phyloP scores from a whole-genome alignment of 2,329 filamentous ascomycete genomes.

The Rhynchosporium agropyri region DNA sequence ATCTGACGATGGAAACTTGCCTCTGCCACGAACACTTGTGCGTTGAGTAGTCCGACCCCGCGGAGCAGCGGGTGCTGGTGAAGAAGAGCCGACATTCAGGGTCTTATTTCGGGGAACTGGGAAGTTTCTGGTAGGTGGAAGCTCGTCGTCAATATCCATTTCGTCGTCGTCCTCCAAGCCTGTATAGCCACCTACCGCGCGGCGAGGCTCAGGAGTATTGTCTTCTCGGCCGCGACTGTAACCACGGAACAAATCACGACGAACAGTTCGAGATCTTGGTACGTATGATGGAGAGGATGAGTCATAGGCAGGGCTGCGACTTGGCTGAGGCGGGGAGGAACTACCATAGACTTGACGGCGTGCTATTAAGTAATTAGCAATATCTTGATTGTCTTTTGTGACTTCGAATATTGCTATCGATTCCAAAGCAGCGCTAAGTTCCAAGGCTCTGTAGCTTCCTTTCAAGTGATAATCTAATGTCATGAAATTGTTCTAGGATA shows the following conservation, averaged over 20 bases:
- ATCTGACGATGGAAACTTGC: not conserved
- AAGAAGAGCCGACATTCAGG: too few relatives aligned
- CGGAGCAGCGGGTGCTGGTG: not conserved
- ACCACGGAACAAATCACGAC: too few relatives aligned
- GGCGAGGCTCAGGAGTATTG: too few relatives aligned
- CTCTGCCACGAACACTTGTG: not conserved
- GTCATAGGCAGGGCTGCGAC: not conserved
- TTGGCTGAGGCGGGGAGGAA: not conserved
- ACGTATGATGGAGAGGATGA: not conserved
- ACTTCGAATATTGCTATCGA: not conserved
- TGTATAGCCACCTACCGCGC: not conserved
- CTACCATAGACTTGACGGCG: constrained; percentile 1
- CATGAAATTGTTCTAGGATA: too few relatives aligned
- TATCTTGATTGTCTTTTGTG: not conserved
- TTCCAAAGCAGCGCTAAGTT: not conserved
- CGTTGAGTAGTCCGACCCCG: not conserved
- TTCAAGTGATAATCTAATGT: too few relatives aligned
- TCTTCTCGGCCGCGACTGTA: too few relatives aligned
- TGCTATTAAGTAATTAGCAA: not conserved
- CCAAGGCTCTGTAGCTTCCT: not conserved
- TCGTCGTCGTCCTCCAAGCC: not conserved
- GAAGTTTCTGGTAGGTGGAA: not conserved
- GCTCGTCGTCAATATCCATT: not conserved
- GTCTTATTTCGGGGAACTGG: not conserved
- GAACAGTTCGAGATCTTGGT: not conserved